These are phyloP conservation scores for Leptographium radiaticola DNA, from an alignment of 2,329 filamentous ascomycete species.

Conservation along the genomic window DNA sequence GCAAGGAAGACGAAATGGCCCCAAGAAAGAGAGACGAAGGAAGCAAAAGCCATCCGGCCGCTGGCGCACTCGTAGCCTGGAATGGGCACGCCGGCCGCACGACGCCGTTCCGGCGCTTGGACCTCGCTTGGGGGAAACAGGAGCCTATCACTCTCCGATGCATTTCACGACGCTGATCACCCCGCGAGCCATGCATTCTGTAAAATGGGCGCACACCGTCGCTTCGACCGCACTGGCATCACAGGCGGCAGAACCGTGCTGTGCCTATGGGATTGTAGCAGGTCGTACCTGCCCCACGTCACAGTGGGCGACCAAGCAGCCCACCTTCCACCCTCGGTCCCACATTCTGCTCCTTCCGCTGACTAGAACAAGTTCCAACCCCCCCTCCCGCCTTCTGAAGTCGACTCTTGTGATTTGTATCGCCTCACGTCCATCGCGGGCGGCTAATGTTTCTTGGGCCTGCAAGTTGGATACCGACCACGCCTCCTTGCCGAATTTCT, in stretches of 20 bases:
- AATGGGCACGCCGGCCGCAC: no score
- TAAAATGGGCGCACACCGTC: background rate
- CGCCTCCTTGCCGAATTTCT: background rate
- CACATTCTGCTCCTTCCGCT: background rate
- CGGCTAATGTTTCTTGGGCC: background rate
- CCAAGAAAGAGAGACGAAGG: no score
- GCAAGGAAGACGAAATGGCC: no score
- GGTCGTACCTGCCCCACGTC: background rate
- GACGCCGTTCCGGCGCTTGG: no score
- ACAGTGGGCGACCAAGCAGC: conserved; percentile 1
- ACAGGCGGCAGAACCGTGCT: no score
- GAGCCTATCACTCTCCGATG: background rate
- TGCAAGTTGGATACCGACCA: background rate
- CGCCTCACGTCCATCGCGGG: conserved; percentile 1
- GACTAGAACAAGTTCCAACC: background rate
- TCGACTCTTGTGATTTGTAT: conserved; percentile 1
- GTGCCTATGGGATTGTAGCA: no score
- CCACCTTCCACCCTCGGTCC: background rate
- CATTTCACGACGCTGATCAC: background rate
- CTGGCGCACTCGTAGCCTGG: no score
- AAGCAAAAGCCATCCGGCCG: no score
- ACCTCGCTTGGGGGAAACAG: background rate
- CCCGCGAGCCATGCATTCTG: background rate
- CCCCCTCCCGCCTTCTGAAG: background rate
- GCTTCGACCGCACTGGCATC: no score